Percentiles rank a stretch among this genome's conserved stretches.
Conservation (phyloP, 2,329 filamentous ascomycete species). For the Colletotrichum tamarilloi region DNA sequence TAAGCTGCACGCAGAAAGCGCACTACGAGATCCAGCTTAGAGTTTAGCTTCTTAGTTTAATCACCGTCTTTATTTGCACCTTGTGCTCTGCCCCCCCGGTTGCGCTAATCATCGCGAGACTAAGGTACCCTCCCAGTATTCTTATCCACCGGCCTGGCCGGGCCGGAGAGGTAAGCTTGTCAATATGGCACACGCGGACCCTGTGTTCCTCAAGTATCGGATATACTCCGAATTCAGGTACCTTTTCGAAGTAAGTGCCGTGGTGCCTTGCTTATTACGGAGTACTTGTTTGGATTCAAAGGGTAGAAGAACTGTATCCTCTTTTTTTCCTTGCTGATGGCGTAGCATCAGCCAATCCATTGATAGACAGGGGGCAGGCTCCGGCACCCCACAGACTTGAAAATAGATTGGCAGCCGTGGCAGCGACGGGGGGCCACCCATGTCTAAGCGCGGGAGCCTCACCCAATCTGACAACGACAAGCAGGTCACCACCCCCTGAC, state of each 20-base stretch:
- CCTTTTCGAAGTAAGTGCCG: background rate
- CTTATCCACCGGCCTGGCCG: background rate
- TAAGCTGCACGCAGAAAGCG: slow-evolving; percentile 13
- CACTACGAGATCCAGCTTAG: slow-evolving; percentile 11
- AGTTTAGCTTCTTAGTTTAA: slow-evolving; percentile 21
- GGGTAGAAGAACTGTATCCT: background rate
- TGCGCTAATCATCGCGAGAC: background rate
- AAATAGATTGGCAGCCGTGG: background rate
- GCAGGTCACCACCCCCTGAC: background rate
- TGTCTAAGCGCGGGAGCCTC: background rate
- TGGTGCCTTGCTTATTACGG: slow-evolving; percentile 5
- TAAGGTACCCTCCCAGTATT: background rate
- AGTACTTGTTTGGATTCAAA: background rate
- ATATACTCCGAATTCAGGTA: background rate
- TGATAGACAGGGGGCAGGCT: slow-evolving; percentile 14
- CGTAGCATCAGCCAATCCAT: background rate
- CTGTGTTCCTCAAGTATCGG: background rate
- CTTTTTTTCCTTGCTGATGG: background rate
- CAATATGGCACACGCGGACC: background rate
- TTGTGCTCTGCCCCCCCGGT: background rate
- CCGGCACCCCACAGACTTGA: slow-evolving; percentile 19
- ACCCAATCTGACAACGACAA: slow-evolving; percentile 16
- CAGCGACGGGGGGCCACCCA: slow-evolving; percentile 14
- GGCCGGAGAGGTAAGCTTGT: background rate
- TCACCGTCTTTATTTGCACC: slow-evolving; percentile 28